These are phyloP conservation scores for Xylariaceae sp. DNA, from an alignment of 2,329 filamentous ascomycete species.

Conservation along the genomic window DNA sequence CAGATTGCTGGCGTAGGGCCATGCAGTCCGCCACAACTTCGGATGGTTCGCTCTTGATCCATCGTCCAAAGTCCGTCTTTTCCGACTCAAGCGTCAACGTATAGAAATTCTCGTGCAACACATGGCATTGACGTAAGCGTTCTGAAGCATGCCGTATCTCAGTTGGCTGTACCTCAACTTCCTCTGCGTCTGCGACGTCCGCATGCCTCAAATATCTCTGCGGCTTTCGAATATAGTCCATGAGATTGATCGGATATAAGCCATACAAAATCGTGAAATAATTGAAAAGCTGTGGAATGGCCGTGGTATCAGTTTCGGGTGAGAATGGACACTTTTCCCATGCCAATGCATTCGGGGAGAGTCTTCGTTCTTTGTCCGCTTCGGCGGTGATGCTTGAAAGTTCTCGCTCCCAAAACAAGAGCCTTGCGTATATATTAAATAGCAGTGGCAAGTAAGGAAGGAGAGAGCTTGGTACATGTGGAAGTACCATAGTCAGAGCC, in stretches of 20 bases:
- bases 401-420: constrained; percentile 73
- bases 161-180: constrained; percentile 73
- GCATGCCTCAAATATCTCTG: constrained; percentile 73
- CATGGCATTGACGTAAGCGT: constrained; percentile 66
- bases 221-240: constrained; percentile 80
- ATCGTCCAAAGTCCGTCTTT: constrained; percentile 69
- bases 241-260: constrained; percentile 79
- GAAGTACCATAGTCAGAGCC: constrained; percentile 74
- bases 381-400: constrained; percentile 37
- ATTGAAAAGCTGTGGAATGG: constrained; percentile 63
- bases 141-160: constrained; percentile 75
- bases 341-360: constrained; percentile 30
- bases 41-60: constrained; percentile 74
- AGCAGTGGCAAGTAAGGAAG: constrained; percentile 65
- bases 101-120: constrained; percentile 82
- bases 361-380: constrained; percentile 36
- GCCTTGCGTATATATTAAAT: constrained; percentile 76
- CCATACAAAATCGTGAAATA: constrained; percentile 83
- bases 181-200: constrained; percentile 65
- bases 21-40: constrained; percentile 79
- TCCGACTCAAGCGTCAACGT: constrained; percentile 75
- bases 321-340: constrained; percentile 66
- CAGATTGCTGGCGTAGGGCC: constrained; percentile 50
- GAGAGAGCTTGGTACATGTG: constrained; percentile 72
- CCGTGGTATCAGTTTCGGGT: constrained; percentile 57